A percentile compares a stretch with the other conserved stretches of the same genome.
phyloP scores from a whole-genome alignment of 176 grass and related monocot species.

The Zoysia pacifica region DNA sequence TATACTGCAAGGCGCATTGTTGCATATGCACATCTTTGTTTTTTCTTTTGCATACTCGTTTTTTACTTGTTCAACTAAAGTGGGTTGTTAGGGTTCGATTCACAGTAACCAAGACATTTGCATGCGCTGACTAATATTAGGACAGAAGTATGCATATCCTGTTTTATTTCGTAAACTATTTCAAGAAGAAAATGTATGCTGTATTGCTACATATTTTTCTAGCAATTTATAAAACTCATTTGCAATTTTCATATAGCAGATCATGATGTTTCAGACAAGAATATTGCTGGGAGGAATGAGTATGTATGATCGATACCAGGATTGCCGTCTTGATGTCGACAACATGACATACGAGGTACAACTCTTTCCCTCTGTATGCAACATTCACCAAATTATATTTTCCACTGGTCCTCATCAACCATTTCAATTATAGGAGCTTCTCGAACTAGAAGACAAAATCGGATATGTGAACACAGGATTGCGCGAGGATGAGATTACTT shows the following conservation, averaged over 20 bases:
- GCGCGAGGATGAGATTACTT: constrained; percentile 82
- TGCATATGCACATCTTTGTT: too few relatives aligned
- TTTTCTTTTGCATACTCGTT: too few relatives aligned
- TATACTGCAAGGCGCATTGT: too few relatives aligned
- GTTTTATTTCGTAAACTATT: too few relatives aligned
- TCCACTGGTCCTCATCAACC: not conserved
- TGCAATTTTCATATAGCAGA: constrained; percentile 45
- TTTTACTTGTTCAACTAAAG: too few relatives aligned
- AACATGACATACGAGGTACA: constrained; percentile 92
- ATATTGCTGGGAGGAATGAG: constrained; percentile 83
- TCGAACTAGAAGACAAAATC: constrained; percentile 87
- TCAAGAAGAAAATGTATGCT: too few relatives aligned
- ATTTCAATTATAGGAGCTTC: constrained; percentile 65
- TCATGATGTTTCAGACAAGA: constrained; percentile 97
- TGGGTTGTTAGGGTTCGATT: too few relatives aligned
- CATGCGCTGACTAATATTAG: too few relatives aligned
- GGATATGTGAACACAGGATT: constrained; percentile 91
- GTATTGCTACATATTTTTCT: too few relatives aligned
- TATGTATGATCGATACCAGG: constrained; percentile 67
- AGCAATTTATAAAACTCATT: not conserved
- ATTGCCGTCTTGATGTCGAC: constrained; percentile 95
- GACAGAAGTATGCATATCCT: too few relatives aligned
- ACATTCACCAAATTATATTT: not conserved
- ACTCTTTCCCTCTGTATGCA: not conserved
- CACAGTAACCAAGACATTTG: too few relatives aligned